phyloP scores from a whole-genome alignment of 768 basidiomycete genomes.

The Gyrodon lividus region DNA sequence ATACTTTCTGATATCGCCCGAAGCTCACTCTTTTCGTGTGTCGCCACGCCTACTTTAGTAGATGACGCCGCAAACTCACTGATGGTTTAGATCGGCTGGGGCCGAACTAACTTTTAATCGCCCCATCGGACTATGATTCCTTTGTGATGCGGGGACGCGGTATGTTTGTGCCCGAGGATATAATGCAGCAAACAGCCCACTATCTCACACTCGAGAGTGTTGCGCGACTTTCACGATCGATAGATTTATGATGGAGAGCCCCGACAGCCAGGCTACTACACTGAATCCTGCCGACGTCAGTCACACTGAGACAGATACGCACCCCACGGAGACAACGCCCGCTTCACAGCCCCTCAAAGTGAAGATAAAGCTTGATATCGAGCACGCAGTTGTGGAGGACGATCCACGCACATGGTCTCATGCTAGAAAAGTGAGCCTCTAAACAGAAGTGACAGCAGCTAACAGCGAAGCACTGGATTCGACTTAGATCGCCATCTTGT shows the following conservation, averaged over 20 bases:
- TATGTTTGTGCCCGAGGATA: not conserved
- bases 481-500: slow-evolving; percentile 22
- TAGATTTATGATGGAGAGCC: not conserved
- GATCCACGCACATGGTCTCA: slow-evolving; percentile 62
- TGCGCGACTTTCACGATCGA: not conserved
- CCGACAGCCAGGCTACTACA: not conserved
- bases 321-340: not conserved
- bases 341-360: not conserved
- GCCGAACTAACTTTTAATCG: too few relatives aligned
- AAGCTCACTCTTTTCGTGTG: too few relatives aligned
- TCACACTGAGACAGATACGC: not conserved
- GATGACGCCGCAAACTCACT: too few relatives aligned
- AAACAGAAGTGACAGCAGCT: not conserved
- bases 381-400: too few relatives aligned
- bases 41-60: too few relatives aligned
- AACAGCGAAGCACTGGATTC: too few relatives aligned
- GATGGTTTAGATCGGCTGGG: too few relatives aligned
- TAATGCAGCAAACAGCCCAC: not conserved
- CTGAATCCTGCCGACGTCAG: not conserved
- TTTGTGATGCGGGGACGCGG: too few relatives aligned
- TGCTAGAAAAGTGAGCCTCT: slow-evolving; percentile 48
- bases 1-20: too few relatives aligned
- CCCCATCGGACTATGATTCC: too few relatives aligned
- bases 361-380: slow-evolving; percentile 28
- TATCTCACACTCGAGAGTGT: not conserved